Evolutionary conservation across 1,284 basidiomycete genomes (phyloP).

Genomic region (Leccinum insolens): DNA sequence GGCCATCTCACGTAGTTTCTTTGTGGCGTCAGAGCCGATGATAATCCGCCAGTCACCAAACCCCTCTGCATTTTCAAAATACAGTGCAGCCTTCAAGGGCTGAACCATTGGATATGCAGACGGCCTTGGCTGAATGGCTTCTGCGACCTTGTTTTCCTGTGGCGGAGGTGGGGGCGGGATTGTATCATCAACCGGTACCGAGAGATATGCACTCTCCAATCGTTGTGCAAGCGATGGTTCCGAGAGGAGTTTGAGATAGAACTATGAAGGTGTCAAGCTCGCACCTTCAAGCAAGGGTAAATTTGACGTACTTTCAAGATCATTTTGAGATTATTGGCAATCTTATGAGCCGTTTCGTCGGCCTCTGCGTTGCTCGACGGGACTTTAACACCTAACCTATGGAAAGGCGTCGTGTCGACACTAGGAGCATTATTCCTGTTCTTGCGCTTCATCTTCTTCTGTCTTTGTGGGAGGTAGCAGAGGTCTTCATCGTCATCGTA

Average conservation of each 20-base stretch:
- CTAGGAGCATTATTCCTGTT: not conserved
- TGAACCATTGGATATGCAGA: too few relatives aligned
- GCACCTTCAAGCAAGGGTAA: not conserved
- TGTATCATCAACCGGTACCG: not conserved
- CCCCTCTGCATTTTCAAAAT: too few relatives aligned
- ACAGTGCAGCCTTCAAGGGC: too few relatives aligned
- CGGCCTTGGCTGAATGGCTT: too few relatives aligned
- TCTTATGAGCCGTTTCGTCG: constrained; percentile 12
- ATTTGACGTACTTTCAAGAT: constrained; percentile 33
- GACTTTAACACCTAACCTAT: constrained; percentile 22
- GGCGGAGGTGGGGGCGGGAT: not conserved
- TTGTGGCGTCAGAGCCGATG: too few relatives aligned
- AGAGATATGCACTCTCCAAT: constrained; percentile 20
- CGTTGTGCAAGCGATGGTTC: constrained; percentile 20
- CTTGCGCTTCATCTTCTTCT: constrained; percentile 21
- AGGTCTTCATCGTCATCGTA: constrained; percentile 8
- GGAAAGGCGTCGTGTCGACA: constrained; percentile 33
- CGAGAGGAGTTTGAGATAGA: constrained; percentile 24
- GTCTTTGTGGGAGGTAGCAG: constrained; percentile 14
- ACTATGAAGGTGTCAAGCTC: constrained; percentile 18
- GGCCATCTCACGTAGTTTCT: too few relatives aligned
- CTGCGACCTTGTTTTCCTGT: too few relatives aligned
- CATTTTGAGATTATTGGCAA: constrained; percentile 29
- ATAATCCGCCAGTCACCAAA: too few relatives aligned
- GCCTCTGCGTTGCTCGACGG: constrained; percentile 33